Evolutionary conservation across 2,329 filamentous ascomycete genomes (phyloP).

Genomic region (Trichoderma atrobrunneum): DNA sequence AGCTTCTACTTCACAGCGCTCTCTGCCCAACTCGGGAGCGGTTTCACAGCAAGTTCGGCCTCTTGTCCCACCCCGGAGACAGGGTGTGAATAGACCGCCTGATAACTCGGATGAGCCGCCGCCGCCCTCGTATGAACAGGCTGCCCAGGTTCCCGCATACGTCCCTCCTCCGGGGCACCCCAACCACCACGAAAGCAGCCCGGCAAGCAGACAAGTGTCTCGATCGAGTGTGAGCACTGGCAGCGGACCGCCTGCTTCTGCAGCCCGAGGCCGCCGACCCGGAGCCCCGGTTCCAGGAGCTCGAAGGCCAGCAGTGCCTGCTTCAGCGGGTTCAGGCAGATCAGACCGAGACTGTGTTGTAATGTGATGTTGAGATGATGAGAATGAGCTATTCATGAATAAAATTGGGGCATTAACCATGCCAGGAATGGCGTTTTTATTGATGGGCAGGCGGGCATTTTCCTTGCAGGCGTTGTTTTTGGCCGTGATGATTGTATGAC

Average conservation of each 20-base stretch:
- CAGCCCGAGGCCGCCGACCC: conserved; percentile 20
- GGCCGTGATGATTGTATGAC: not conserved
- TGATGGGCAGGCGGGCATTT: not conserved
- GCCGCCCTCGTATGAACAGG: conserved; percentile 58
- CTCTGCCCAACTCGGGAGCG: not conserved
- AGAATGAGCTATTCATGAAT: not conserved
- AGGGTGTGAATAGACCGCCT: conserved; percentile 36
- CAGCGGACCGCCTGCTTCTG: not conserved
- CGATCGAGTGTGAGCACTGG: conserved; percentile 1
- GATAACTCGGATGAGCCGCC: conserved; percentile 51
- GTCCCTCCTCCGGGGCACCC: conserved; percentile 52
- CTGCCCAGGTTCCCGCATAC: conserved; percentile 50
- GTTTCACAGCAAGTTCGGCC: conserved; percentile 43
- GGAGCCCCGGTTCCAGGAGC: conserved; percentile 24
- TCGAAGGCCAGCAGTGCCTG: conserved; percentile 25
- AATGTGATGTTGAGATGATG: conserved; percentile 38
- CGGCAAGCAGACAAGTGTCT: conserved; percentile 6
- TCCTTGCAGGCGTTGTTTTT: not conserved
- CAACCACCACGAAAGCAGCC: conserved; percentile 44
- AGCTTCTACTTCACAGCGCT: not conserved
- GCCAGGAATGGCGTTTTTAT: not conserved
- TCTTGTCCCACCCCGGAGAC: conserved; percentile 36
- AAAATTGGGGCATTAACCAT: not conserved
- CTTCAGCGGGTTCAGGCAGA: conserved; percentile 25
- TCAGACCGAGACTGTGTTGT: conserved; percentile 43